A percentile compares a stretch with the other conserved stretches of the same genome.
These are phyloP conservation scores for Penicillium lividum DNA, from an alignment of 495 filamentous ascomycete genomes.

Conservation along the genomic window DNA sequence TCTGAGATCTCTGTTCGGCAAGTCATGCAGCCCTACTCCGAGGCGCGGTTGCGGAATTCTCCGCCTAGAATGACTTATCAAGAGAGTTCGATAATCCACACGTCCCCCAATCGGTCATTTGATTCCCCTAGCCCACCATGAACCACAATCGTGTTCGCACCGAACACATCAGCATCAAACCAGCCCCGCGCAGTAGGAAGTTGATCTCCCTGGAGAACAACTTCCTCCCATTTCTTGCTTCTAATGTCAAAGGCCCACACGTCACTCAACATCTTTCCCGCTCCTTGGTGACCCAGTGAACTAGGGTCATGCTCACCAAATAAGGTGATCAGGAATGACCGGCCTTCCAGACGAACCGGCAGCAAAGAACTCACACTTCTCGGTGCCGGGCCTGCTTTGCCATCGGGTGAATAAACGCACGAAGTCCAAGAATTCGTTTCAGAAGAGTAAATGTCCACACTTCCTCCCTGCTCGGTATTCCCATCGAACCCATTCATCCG, in stretches of 20 bases:
- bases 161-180: no score
- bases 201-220: conserved; percentile 49
- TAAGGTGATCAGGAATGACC: conserved; percentile 61
- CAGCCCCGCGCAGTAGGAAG: conserved; percentile 19
- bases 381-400: conserved; percentile 26
- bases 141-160: no score
- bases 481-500: conserved; percentile 77
- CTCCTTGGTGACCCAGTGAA: conserved; percentile 61
- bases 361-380: conserved; percentile 52
- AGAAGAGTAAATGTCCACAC: conserved; percentile 57
- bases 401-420: conserved; percentile 48
- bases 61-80: no score
- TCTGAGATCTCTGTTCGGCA: no score
- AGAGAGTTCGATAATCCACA: no score
- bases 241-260: conserved; percentile 73
- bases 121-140: no score
- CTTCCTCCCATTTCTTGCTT: conserved; percentile 50
- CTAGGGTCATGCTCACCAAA: conserved; percentile 69
- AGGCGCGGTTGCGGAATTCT: no score
- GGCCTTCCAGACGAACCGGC: conserved; percentile 50
- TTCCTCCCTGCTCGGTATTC: conserved; percentile 60
- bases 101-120: no score
- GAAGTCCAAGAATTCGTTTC: conserved; percentile 45
- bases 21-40: no score
- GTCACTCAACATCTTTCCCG: conserved; percentile 68